Base-by-base conservation (phyloP, 2,329 filamentous ascomycete species). In the Teratosphaeriaceae sp. region DNA sequence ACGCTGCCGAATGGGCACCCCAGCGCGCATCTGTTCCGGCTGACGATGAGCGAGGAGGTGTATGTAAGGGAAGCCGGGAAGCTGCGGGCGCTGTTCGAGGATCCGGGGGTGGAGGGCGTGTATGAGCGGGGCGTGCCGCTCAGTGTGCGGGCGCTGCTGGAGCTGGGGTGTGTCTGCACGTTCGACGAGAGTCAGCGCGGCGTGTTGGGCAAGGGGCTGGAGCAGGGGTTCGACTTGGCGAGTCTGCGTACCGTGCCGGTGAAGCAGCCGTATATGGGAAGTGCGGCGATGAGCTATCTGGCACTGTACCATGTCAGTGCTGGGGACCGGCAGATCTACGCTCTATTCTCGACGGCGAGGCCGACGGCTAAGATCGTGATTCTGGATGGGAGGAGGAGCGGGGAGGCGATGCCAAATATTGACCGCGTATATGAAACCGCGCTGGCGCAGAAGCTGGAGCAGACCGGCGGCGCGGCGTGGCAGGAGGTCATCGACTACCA, bases 101-200 rank as follows among this genome's bases (percentile, higher is more conserved):
- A 98, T 60, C 80, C 88, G 0, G 95, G 88, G 62, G 86, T 98
- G 1, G 92, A 98, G 65, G 94, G 94, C 22, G 88, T 98, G 12
- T 99, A 99, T 59, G 94, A 98, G 68, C 90, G 84, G 57, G 85
- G 95, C 52, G 75, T 99, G 1, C 88, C 94, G 1, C 72, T 97
- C 5, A 87, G 86, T 50, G 78, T 94, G 37, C 79, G 90, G 30
- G 92, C 90, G 3, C 78, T 98, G 23, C 76, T 99, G 8, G 85
- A 92, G 53, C 72, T 99, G 1, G 94, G 92, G 31, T 96, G 87
- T 57, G 72, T 85, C 22, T 98, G 92, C 62, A 94, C 88, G 2
- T 94, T 98, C 52, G 92, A 99, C 57, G 85, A 95, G 57, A 82
- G 74, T 42, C 89, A 96, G 55, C 79, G 85, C 47, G 94, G 90